These are phyloP conservation scores for Macrophomina tecta DNA, from an alignment of 2,329 filamentous ascomycete genomes.

Conservation along the genomic window DNA sequence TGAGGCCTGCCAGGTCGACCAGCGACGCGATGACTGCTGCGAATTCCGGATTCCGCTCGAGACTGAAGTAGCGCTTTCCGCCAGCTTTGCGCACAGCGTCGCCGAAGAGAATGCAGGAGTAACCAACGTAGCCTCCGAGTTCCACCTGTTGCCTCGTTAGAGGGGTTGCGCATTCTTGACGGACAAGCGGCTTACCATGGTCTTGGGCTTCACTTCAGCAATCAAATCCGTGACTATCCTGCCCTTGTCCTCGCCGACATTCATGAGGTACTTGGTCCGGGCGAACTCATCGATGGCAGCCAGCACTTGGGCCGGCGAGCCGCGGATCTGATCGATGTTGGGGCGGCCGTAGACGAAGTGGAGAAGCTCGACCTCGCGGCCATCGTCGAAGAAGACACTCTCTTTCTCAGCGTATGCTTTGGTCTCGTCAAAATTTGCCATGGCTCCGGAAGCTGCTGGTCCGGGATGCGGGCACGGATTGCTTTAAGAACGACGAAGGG, in stretches of 20 bases:
- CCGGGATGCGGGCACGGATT: neutral
- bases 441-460: conserved; percentile 25
- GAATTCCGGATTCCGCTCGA: conserved; percentile 77
- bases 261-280: conserved; percentile 76
- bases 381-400: conserved; percentile 65
- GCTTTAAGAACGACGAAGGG: neutral
- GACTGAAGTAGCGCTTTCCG: conserved; percentile 70
- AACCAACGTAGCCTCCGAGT: conserved; percentile 80
- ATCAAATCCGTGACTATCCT: conserved; percentile 74
- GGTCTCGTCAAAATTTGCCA: conserved; percentile 45
- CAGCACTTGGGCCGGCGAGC: conserved; percentile 68
- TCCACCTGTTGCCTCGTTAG: conserved; percentile 60
- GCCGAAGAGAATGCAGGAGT: conserved; percentile 79
- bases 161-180: neutral
- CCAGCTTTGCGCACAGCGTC: conserved; percentile 68
- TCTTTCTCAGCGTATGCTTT: conserved; percentile 57
- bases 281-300: conserved; percentile 74
- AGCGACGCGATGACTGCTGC: conserved; percentile 71
- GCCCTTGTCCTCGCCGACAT: conserved; percentile 77
- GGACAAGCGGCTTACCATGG: conserved; percentile 58
- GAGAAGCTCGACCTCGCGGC: conserved; percentile 75
- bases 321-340: conserved; percentile 67
- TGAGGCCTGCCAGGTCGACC: conserved; percentile 76
- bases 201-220: conserved; percentile 66
- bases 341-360: conserved; percentile 70